These are phyloP conservation scores for Didymella segeticola DNA, from an alignment of 2,329 filamentous ascomycete species.

Conservation along the genomic window DNA sequence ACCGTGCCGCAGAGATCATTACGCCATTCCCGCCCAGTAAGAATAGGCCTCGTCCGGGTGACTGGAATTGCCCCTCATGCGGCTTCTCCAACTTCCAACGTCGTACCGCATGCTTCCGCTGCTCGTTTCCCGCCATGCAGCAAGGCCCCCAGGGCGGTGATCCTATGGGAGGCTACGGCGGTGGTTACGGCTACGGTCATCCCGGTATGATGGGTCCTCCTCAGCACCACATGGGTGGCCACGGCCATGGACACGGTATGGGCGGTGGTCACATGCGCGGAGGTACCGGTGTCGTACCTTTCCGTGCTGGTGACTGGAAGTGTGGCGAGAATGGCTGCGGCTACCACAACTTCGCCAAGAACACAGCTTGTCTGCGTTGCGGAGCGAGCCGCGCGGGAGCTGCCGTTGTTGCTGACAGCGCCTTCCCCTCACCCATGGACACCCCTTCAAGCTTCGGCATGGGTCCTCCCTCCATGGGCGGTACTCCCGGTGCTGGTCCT, in stretches of 20 bases:
- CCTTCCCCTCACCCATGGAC: constrained; percentile 90
- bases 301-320: constrained; percentile 99
- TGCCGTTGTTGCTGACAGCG: constrained; percentile 91
- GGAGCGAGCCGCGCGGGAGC: constrained; percentile 93
- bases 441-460: constrained; percentile 82
- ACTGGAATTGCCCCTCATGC: constrained; percentile 98
- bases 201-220: constrained; percentile 66
- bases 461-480: constrained; percentile 86
- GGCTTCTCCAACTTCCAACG: constrained; percentile 99
- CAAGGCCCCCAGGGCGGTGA: constrained; percentile 70
- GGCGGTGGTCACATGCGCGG: constrained; percentile 66
- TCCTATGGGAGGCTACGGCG: constrained; percentile 70
- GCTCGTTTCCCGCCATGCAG: constrained; percentile 95
- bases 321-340: constrained; percentile 96
- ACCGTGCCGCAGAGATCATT: constrained; percentile 92
- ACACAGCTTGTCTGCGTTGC: constrained; percentile 95
- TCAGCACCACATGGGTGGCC: constrained; percentile 71
- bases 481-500: constrained; percentile 72
- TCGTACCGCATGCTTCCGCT: constrained; percentile 97
- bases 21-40: constrained; percentile 98
- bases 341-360: constrained; percentile 99
- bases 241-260: constrained; percentile 56
- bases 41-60: constrained; percentile 94
- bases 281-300: constrained; percentile 88
- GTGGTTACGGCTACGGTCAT: constrained; percentile 58